Evolutionary conservation across 257 asterid genomes (phyloP), one percentile per base, ranked within the genome.

Genomic region (Osmanthus fragrans): DNA sequence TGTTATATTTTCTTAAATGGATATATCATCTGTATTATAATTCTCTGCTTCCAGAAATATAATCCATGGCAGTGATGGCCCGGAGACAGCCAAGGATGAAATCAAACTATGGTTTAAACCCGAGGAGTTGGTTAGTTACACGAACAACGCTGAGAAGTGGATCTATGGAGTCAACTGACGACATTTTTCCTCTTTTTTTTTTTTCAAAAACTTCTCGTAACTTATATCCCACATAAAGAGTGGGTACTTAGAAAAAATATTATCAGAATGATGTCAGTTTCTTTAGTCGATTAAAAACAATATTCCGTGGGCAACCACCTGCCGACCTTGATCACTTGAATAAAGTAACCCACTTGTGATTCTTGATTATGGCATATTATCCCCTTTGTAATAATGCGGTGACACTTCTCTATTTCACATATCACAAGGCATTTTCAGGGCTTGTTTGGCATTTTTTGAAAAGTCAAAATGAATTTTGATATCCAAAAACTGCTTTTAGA

Each of bases 21-120:
- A 64, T 47, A 30, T 51, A 18, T 65, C 29, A 67, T 63, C 74
- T n/a, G 86, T 54, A 69, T 73, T 7, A 42, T 76, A 34, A 34
- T 27, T 70, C 66, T 32, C 47, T 71, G 67, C 2, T 77, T 87
- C 33, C 90, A 96, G 99, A 81, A 96, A 96, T 77, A 96, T 96
- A 56, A 94, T 96, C 73, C 99, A 94, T 54, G 99, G 99, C 7
- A 96, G 99, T 34, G 99, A 96, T 74, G 98, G 99, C n/a, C 97
- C 93, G 0, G 97, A 96, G 90, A 96, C 98, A 3, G 99, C 99
- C 40, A 96, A 94, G 87, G 98, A 96, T 80, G 99, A 96, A 77
- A 96, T 96, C 92, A 85, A 81, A 81, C 91, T 94, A 71, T 94
- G 98, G 99, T 94, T 96, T 80, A 94, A 96, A 81, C 94, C 95